A percentile compares a stretch with the other conserved stretches of the same genome.
Conservation (phyloP, 2,329 filamentous ascomycete species). For the Colletotrichum magnum region DNA sequence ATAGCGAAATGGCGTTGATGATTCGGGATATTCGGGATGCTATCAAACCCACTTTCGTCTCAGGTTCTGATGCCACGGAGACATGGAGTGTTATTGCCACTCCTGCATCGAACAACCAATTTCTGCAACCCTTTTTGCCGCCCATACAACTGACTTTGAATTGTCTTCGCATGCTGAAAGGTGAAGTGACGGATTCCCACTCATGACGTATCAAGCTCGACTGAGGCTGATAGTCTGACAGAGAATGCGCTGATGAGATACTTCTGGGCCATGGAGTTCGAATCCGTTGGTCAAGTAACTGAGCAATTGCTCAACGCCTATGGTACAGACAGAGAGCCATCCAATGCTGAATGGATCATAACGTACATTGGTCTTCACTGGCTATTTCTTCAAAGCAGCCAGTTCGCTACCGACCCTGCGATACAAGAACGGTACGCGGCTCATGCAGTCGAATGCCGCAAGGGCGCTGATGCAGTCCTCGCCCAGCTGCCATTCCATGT, state of each 20-base stretch:
- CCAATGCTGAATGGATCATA: background rate
- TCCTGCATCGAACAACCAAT: no score
- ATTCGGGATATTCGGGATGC: no score
- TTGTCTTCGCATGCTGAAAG: background rate
- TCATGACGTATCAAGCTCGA: background rate
- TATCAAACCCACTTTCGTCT: no score
- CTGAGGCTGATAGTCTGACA: background rate
- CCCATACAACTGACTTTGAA: no score
- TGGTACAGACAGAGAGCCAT: background rate
- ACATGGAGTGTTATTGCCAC: no score
- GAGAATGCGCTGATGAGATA: background rate
- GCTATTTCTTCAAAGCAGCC: background rate
- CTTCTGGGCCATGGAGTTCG: slow-evolving; percentile 2
- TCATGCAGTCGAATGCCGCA: background rate
- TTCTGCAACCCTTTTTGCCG: no score
- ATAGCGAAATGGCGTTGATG: no score
- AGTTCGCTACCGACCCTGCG: background rate
- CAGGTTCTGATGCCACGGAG: no score
- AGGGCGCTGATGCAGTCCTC: background rate
- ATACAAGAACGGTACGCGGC: background rate
- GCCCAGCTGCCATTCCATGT: background rate
- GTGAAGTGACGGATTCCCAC: background rate
- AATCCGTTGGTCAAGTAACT: background rate
- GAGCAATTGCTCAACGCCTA: background rate
- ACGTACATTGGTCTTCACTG: background rate